A percentile compares a stretch with the other conserved stretches of the same genome.
phyloP scores from a whole-genome alignment of 768 basidiomycete genomes.

The Agrocybe praecox region DNA sequence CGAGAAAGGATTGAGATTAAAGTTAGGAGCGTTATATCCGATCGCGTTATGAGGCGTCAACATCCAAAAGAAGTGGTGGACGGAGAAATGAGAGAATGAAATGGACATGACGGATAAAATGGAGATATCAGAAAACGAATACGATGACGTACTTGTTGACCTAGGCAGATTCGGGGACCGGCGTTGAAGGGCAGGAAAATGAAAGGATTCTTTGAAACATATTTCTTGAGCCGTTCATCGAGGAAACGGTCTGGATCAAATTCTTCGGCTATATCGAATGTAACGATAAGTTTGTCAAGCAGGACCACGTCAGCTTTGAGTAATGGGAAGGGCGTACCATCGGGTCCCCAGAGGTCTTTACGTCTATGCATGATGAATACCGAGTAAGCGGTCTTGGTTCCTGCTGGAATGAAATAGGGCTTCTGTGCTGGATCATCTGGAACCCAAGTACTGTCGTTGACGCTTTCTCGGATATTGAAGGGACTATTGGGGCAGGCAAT shows the following conservation, averaged over 20 bases:
- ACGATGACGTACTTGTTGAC: conserved; percentile 48
- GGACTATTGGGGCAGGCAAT: conserved; percentile 31
- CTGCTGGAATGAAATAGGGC: conserved; percentile 56
- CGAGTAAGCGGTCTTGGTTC: conserved; percentile 51
- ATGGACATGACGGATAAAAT: neutral
- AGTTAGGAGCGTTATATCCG: neutral
- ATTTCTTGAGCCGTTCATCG: conserved; percentile 62
- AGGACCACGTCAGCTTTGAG: neutral
- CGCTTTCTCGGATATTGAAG: conserved; percentile 50
- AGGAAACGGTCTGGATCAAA: conserved; percentile 77
- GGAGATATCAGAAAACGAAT: neutral
- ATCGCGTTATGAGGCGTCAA: neutral
- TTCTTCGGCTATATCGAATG: conserved; percentile 46
- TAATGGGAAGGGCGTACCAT: conserved; percentile 42
- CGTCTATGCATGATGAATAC: conserved; percentile 69
- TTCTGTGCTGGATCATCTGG: conserved; percentile 46
- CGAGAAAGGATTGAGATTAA: neutral
- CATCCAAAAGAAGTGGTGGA: neutral
- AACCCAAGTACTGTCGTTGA: conserved; percentile 50
- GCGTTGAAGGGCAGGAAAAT: conserved; percentile 74
- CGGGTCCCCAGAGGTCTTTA: conserved; percentile 71
- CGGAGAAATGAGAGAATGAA: neutral
- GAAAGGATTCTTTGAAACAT: conserved; percentile 64
- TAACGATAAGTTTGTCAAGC: neutral
- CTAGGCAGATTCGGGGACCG: conserved; percentile 60